Evolutionary conservation across 2,329 filamentous ascomycete species (phyloP).

Genomic region (Fusarium nisikadoi): DNA sequence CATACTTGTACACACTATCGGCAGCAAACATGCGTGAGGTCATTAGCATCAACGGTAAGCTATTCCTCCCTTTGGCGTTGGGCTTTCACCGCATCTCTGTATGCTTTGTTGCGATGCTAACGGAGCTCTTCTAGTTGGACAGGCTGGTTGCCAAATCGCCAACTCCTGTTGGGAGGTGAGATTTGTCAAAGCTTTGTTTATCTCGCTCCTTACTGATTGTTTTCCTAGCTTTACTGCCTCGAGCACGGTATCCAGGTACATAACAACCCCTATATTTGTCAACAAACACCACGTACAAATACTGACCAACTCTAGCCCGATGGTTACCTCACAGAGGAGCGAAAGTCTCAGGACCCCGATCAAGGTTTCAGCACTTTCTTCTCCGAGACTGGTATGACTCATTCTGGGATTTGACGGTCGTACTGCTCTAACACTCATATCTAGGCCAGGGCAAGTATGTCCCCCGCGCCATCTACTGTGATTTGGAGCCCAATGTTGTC

Average conservation of each 20-base stretch:
- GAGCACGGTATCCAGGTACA: constrained; percentile 99
- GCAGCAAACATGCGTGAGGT: constrained; percentile 93
- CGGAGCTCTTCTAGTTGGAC: constrained; percentile 80
- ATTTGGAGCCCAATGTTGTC: constrained; percentile 99
- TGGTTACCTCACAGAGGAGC: constrained; percentile 98
- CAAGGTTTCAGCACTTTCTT: constrained; percentile 99
- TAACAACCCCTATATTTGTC: constrained; percentile 39
- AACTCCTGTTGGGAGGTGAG: constrained; percentile 99
- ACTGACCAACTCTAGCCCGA: constrained; percentile 74
- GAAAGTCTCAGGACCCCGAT: constrained; percentile 91
- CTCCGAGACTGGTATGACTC: constrained; percentile 89
- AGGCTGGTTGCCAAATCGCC: constrained; percentile 99
- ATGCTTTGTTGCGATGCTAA: constrained; percentile 58
- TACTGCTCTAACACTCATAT: constrained; percentile 29
- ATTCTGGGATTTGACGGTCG: background rate
- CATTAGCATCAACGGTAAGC: constrained; percentile 97
- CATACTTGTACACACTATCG: constrained; percentile 39
- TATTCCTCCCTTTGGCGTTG: constrained; percentile 42
- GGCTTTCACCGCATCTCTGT: constrained; percentile 56
- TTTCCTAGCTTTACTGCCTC: constrained; percentile 92
- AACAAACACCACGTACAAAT: constrained; percentile 25
- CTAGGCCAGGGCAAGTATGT: constrained; percentile 98
- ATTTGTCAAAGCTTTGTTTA: constrained; percentile 48
- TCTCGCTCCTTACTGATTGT: constrained; percentile 30
- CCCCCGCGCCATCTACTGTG: constrained; percentile 97